Evolutionary conservation across 768 basidiomycete genomes (phyloP).

Genomic region (Gymnopilus dilepis): DNA sequence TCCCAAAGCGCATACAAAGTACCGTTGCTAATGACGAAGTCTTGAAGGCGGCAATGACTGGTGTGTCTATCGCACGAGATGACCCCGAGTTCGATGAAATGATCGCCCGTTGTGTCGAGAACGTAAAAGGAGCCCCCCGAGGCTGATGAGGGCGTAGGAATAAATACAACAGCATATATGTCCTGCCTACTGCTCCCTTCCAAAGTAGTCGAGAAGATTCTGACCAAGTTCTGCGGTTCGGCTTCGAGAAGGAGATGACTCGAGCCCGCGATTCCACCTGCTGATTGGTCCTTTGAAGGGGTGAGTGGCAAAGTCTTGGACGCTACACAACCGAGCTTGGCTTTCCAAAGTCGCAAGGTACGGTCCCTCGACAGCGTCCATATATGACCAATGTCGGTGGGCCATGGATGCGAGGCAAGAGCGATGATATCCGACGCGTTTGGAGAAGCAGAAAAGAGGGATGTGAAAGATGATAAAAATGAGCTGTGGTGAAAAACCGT

Average conservation of each 20-base stretch:
- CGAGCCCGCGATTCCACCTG: slow-evolving; percentile 21
- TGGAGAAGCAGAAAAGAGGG: slow-evolving; percentile 57
- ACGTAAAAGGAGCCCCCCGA: slow-evolving; percentile 86
- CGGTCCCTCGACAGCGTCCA: slow-evolving; percentile 91
- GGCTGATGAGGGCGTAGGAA: slow-evolving; percentile 67
- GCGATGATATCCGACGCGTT: slow-evolving; percentile 69
- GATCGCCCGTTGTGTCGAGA: slow-evolving; percentile 58
- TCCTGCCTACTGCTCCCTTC: slow-evolving; percentile 47
- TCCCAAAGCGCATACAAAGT: slow-evolving; percentile 81
- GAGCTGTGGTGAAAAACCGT: slow-evolving; percentile 65
- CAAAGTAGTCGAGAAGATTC: slow-evolving; percentile 55
- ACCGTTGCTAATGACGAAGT: slow-evolving; percentile 66
- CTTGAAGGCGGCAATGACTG: slow-evolving; percentile 75
- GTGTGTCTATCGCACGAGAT: slow-evolving; percentile 67
- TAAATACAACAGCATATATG: slow-evolving; percentile 72
- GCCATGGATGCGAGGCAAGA: slow-evolving; percentile 74
- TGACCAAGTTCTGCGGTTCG: slow-evolving; percentile 68
- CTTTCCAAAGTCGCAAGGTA: slow-evolving; percentile 84
- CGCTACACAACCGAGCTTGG: slow-evolving; percentile 73
- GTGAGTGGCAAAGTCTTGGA: slow-evolving; percentile 51
- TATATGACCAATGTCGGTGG: slow-evolving; percentile 72
- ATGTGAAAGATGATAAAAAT: slow-evolving; percentile 68
- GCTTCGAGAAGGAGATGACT: slow-evolving; percentile 57
- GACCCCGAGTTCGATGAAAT: slow-evolving; percentile 58
- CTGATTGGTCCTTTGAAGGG: slow-evolving; percentile 22